Evolutionary conservation across 2,329 filamentous ascomycete genomes (phyloP).

Genomic region (Monilinia polystroma): DNA sequence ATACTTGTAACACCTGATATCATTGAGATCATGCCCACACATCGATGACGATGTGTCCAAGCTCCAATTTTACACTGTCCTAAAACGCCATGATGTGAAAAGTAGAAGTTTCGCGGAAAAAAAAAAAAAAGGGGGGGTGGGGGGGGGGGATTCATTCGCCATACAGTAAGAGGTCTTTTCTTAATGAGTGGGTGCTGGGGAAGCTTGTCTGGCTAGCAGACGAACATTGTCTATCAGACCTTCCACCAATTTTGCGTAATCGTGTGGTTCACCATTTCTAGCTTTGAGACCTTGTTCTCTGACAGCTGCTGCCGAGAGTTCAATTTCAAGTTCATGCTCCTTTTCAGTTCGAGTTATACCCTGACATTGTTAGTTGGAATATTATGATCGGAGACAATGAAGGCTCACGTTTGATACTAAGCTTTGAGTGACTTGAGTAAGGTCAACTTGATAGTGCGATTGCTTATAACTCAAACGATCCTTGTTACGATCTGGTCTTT

Average conservation of each 20-base stretch:
- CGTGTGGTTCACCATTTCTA: conserved; percentile 50
- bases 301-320: conserved; percentile 63
- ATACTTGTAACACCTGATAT: too few species aligned
- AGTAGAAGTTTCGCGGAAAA: neutral
- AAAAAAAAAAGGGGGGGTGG: too few species aligned
- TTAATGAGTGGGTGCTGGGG: neutral
- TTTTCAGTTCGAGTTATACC: conserved; percentile 48
- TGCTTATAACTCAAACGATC: conserved; percentile 91
- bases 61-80: neutral
- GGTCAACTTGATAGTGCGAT: conserved; percentile 81
- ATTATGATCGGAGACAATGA: too few species aligned
- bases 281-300: conserved; percentile 64
- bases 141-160: neutral
- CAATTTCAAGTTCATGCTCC: conserved; percentile 80
- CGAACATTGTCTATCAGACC: conserved; percentile 68
- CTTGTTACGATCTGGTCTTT: conserved; percentile 67
- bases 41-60: neutral
- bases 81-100: conserved; percentile 4
- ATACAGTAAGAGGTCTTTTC: neutral
- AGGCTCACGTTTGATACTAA: conserved; percentile 45
- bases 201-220: conserved; percentile 31
- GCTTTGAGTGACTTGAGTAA: conserved; percentile 92
- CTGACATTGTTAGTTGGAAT: conserved; percentile 26
- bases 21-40: neutral
- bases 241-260: conserved; percentile 66